Base-by-base conservation (phyloP, 2,329 filamentous ascomycete species). In the Saccharata proteae region DNA sequence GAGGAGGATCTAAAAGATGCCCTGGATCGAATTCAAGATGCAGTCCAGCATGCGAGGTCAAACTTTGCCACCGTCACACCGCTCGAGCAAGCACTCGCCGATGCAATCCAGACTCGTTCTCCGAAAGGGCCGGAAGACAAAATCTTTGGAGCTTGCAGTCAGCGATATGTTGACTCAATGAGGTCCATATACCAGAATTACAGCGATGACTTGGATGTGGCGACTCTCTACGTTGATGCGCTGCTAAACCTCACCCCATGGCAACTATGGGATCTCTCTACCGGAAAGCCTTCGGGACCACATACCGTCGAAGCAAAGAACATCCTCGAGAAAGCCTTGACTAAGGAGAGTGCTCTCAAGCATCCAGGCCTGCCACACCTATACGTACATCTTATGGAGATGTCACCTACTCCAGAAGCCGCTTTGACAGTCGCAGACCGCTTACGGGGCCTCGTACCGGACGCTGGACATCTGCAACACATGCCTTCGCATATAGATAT, bases 401-500 rank as follows among this genome's bases (percentile, higher is more conserved):
- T 83, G 79, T 83, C 78, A 0, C 57, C 61, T 0, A 64, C 59
- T 0, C 79, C 79, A 0, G 79, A 82, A 47, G 48, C 55, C 2
- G 80, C 74, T 1, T 49, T 81, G 11, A 57, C 66, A 0, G 61
- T 67, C 0, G 77, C 77, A 4, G 67, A 83, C 43, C 55, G 59
- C 11, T 62, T 84, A 8, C 71, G 78, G 14, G 64, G 61, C 7
- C 62, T 83, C 2, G 69, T 78, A 0, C 78, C 78, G 0, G 77
- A 83, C 46, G 65, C 71, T 0, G 79, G 78, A 1, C 80, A 85
- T 49, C 56, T 82, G 1, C 63, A 74, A 23, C 79, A 84, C 45
- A 86, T 88, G 81, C 80, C 80, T 0, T 74, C 74, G 0, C 81
- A 88, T 49, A 61, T 86, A 20, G 80, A 86, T 48, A 69, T 82